These are phyloP conservation scores for Eutrema yunnanense DNA, from an alignment of 345 rosid genomes.

Conservation along the genomic window DNA sequence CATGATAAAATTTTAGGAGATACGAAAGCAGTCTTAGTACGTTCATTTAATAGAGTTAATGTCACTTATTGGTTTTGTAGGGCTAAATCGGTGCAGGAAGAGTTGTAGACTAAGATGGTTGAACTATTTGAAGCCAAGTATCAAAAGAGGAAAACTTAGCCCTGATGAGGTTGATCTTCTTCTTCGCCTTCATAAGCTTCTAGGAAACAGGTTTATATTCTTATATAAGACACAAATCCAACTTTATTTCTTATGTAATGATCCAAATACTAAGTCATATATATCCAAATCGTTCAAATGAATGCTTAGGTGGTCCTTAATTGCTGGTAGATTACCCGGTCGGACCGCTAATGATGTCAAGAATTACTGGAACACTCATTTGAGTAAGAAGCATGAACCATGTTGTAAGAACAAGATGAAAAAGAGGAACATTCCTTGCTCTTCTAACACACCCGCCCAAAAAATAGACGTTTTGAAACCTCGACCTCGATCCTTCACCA, in stretches of 20 bases:
- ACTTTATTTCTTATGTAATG: background rate
- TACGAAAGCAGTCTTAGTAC: background rate
- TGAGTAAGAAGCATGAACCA: constrained; percentile 30
- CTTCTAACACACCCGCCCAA: background rate
- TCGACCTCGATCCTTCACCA: constrained; percentile 14
- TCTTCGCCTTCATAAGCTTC: constrained; percentile 46
- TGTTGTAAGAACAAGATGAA: background rate
- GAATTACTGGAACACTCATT: constrained; percentile 46
- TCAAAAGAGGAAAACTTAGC: constrained; percentile 40
- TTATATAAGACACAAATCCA: background rate
- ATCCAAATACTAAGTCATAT: background rate
- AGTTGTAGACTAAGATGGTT: constrained; percentile 61
- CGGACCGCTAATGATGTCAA: constrained; percentile 47
- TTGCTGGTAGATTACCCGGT: constrained; percentile 49
- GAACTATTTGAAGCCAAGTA: constrained; percentile 47
- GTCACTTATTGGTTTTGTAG: constrained; percentile 20
- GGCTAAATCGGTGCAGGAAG: constrained; percentile 56
- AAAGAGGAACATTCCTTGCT: background rate
- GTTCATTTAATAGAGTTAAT: background rate
- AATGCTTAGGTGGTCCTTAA: constrained; percentile 39
- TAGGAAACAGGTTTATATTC: constrained; percentile 40
- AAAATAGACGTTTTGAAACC: constrained; percentile 12
- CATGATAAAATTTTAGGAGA: constrained; percentile 3
- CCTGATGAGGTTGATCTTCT: constrained; percentile 55
- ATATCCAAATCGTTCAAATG: background rate